Conservation (phyloP, 495 filamentous ascomycete species). For the Xylona heveae region DNA sequence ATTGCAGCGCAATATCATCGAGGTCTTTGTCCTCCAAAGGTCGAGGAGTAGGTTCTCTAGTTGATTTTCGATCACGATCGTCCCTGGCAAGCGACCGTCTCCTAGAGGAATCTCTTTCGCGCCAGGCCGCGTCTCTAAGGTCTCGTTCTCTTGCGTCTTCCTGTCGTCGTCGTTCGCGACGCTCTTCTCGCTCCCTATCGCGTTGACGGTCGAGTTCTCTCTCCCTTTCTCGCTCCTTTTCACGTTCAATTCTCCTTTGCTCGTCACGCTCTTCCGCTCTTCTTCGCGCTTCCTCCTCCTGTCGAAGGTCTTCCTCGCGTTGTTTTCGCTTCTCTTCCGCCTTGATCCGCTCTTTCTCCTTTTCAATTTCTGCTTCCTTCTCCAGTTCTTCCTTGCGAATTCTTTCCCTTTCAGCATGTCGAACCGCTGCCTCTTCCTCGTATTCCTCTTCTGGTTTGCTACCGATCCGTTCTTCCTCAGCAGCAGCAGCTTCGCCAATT, state of each 20-base stretch:
- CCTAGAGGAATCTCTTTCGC: not conserved
- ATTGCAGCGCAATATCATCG: conserved; percentile 31
- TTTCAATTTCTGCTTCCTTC: conserved; percentile 38
- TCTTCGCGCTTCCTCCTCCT: conserved; percentile 24
- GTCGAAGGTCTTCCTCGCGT: conserved; percentile 36
- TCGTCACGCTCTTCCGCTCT: conserved; percentile 24
- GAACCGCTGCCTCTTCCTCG: conserved; percentile 44
- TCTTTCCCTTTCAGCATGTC: conserved; percentile 39
- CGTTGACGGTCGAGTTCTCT: conserved; percentile 8
- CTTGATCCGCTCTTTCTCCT: conserved; percentile 40
- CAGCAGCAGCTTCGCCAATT: conserved; percentile 50
- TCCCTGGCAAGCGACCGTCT: not conserved
- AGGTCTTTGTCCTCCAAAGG: conserved; percentile 33
- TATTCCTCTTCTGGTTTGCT: conserved; percentile 72
- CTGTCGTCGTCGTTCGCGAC: not conserved
- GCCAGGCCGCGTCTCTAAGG: not conserved
- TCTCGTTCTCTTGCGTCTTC: conserved; percentile 2
- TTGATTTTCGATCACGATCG: conserved; percentile 1
- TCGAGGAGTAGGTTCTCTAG: conserved; percentile 10
- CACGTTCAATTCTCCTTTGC: conserved; percentile 34
- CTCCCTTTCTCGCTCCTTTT: conserved; percentile 16
- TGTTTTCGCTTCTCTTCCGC: conserved; percentile 36
- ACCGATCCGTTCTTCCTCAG: conserved; percentile 43
- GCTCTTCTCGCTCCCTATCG: conserved; percentile 4
- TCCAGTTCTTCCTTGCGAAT: conserved; percentile 40